Base-by-base conservation (phyloP, 371 early-diverging fungal species). In the Nematocida major region DNA sequence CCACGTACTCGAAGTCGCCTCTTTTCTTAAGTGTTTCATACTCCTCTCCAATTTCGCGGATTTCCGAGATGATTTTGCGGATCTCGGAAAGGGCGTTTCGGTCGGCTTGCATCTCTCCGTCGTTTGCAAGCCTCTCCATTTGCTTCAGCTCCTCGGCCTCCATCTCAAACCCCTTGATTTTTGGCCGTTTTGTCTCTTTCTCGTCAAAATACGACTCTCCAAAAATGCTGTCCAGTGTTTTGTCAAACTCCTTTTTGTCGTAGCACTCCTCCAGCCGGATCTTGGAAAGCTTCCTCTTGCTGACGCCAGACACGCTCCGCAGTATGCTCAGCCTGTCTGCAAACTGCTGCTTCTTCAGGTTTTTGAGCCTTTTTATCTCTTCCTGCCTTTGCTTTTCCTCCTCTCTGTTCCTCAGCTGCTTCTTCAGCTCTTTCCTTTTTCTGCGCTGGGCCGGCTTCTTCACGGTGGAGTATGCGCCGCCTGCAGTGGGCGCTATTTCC, bases 271-370 rank as follows among this genome's bases (percentile, higher is more conserved):
- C 39, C 3, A 73, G 54, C 20, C 40, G 61, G 7, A 73, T 61
- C 32, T 73, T 73, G 13, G 53, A 39, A 26, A 65, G 4, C 48
- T 73, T 40, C 43, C 76, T 49, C 1, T 73, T 73, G 34, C 76
- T 73, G 3, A 73, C 49, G 13, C 76, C 76, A n/a, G 76, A 73
- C 0, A 73, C 49, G 7, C 38, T 61, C 42, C 66, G 49, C 34
- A 73, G 34, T 34, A 63, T 39, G 20, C 22, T 5, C 13, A 73
- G 26, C 24, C 76, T 48, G n/a, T 73, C 76, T 65, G 51, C 13
- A 34, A 63, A 63, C 48, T 73, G 76, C 38, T 61, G 59, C 38
- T 73, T 73, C 47, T 73, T 73, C 22, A 73, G 76, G 39, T 73
- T 73, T 49, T 73, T 73, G 7, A 73, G 28, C 34, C 76, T 40